A percentile compares a stretch with the other conserved stretches of the same genome.
Conservation (phyloP, 352 stramenopile genomes). For the Stramenopiles sp. region DNA sequence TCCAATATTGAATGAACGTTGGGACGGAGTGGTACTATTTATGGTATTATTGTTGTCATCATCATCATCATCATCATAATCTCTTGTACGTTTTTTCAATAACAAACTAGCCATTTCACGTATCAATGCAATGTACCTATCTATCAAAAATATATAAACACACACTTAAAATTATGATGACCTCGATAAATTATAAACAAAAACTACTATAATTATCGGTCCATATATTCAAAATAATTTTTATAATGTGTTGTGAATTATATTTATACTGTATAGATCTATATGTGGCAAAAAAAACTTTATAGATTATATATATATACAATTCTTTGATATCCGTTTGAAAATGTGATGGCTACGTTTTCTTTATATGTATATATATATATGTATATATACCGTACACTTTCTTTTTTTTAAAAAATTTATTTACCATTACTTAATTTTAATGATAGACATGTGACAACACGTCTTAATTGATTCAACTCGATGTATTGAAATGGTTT, state of each 20-base stretch:
- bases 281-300: too few relatives aligned
- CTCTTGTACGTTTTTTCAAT: not conserved
- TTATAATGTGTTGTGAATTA: too few relatives aligned
- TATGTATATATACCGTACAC: too few relatives aligned
- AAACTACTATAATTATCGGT: too few relatives aligned
- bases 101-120: not conserved
- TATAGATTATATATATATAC: too few relatives aligned
- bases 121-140: not conserved
- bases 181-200: too few relatives aligned
- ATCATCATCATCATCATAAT: not conserved
- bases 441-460: not conserved
- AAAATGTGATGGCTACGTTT: too few relatives aligned
- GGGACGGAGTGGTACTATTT: not conserved
- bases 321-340: too few relatives aligned
- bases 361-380: not conserved
- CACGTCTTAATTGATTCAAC: not conserved
- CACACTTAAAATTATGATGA: not conserved
- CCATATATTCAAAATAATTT: too few relatives aligned
- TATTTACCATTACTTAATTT: not conserved
- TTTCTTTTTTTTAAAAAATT: too few relatives aligned
- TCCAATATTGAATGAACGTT: too few relatives aligned
- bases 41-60: not conserved
- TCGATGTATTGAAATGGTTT: not conserved
- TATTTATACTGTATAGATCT: too few relatives aligned
- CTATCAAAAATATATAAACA: not conserved